Evolutionary conservation across 176 grass and related monocot species (phyloP).

Genomic region (Eragrostis curvula): DNA sequence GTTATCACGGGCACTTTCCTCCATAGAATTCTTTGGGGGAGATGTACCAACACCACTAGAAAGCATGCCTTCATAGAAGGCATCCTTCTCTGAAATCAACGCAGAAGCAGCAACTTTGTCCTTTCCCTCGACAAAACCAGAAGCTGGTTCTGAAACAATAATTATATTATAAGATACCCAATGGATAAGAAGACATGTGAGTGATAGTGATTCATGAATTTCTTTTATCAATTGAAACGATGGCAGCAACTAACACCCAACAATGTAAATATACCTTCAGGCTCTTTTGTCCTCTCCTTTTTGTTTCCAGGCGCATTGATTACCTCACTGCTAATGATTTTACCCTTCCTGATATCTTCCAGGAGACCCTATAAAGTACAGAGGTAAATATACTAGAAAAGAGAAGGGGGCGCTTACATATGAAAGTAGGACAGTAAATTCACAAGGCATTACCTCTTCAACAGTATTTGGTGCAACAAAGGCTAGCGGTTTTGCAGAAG

Average conservation of each 20-base stretch:
- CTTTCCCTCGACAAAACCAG: constrained; percentile 35
- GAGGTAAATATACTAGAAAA: background rate
- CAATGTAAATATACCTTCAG: constrained; percentile 49
- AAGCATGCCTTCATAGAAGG: constrained; percentile 39
- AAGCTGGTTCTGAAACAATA: constrained; percentile 52
- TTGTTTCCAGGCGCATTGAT: constrained; percentile 36
- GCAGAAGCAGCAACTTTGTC: constrained; percentile 32
- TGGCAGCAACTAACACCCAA: background rate
- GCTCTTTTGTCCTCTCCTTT: constrained; percentile 42
- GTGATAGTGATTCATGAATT: background rate
- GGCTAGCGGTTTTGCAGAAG: constrained; percentile 68
- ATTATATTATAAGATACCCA: constrained; percentile 25
- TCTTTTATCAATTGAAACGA: background rate
- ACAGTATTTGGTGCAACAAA: constrained; percentile 70
- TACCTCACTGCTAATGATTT: constrained; percentile 62
- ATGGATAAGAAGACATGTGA: constrained; percentile 13
- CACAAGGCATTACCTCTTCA: constrained; percentile 70
- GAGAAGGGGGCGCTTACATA: background rate
- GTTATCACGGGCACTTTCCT: constrained; percentile 29
- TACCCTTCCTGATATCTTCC: constrained; percentile 88
- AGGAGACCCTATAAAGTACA: constrained; percentile 59
- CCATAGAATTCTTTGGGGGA: constrained; percentile 5
- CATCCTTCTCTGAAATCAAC: constrained; percentile 54
- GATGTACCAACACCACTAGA: constrained; percentile 27
- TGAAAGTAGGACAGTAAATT: background rate